Evolutionary conservation across 140 eudicot genomes (phyloP).

Genomic region (Senecio squalidus): DNA sequence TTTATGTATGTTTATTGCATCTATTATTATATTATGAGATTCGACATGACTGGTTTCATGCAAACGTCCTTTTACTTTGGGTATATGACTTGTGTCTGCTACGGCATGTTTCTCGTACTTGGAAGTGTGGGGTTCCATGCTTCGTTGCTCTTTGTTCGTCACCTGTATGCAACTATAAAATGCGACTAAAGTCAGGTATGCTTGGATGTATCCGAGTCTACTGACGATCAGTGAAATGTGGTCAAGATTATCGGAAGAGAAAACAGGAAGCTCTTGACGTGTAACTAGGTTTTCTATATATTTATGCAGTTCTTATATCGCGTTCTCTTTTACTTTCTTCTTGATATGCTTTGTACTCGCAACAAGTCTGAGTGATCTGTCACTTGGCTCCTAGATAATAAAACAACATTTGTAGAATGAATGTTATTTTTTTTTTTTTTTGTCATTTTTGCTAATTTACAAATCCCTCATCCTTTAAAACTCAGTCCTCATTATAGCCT

Average conservation of each 20-base stretch:
- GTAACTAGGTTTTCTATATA: too few species aligned
- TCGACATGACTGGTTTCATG: conserved; percentile 32
- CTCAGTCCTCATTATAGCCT: too few species aligned
- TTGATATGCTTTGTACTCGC: too few species aligned
- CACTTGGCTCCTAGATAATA: too few species aligned
- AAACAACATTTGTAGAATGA: too few species aligned
- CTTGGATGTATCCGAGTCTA: neutral
- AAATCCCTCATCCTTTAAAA: too few species aligned
- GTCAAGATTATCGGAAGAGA: neutral
- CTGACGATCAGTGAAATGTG: neutral
- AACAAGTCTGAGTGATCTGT: too few species aligned
- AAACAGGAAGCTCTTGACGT: neutral
- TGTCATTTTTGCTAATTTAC: too few species aligned
- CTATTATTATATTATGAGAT: conserved; percentile 17
- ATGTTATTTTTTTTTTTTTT: too few species aligned
- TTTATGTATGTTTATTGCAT: conserved; percentile 29
- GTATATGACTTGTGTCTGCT: conserved; percentile 37
- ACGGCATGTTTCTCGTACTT: conserved; percentile 29
- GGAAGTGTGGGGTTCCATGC: conserved; percentile 31
- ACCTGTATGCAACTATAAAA: conserved; percentile 27
- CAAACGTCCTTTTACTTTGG: conserved; percentile 35
- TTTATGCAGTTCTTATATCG: too few species aligned
- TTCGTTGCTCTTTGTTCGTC: conserved; percentile 30
- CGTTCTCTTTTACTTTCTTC: too few species aligned
- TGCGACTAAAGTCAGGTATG: conserved; percentile 20